Base-by-base conservation (phyloP, 352 stramenopile species). In the Phytopythium vexans region DNA sequence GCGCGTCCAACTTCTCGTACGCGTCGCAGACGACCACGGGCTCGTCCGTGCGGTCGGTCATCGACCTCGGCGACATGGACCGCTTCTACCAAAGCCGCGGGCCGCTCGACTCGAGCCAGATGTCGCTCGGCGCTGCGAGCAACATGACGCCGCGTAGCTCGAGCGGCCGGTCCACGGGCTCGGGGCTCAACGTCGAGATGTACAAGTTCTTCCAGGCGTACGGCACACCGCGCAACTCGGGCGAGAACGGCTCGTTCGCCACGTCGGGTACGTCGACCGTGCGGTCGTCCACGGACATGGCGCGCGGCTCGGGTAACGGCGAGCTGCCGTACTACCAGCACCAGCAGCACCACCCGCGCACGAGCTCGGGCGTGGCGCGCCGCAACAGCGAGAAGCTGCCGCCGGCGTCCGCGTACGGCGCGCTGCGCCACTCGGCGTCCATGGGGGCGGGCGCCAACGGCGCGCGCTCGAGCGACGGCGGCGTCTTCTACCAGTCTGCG, bases 1-100 rank as follows among this genome's bases (percentile, higher is more conserved):
- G 72, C 15, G 78, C 81, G 46, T 91, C 77, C 60, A 91, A 89
- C 68, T 88, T 83, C 40, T 91, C 77, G 46, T 89, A 91, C 68
- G 71, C 59, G 8, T 89, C 81, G 1, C 75, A 77, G 43, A 88
- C 75, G 47, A 91, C 81, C 2, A 82, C 76, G 34, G 77, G 65
- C 12, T 91, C 81, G 11, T 86, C 75, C 21, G 69, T 77, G 46
- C 70, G 69, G 16, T 88, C 75, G 9, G 70, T 91, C 48, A 86
- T 85, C 35, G 81, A 91, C 54, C 57, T 91, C 15, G 81, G 81
- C 44, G 81, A 91, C 55, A 86, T 91, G 81, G 76, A 85, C 72
- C 82, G 81, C 49, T 91, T 89, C 52, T 89, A 91, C 58, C 68
- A 77, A 52, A 80, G 63, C 51, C 43, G 44, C 33, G 48, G 48